Base-by-base conservation (phyloP, 2,329 filamentous ascomycete genomes). In the Scleromitrula shiraiana region DNA sequence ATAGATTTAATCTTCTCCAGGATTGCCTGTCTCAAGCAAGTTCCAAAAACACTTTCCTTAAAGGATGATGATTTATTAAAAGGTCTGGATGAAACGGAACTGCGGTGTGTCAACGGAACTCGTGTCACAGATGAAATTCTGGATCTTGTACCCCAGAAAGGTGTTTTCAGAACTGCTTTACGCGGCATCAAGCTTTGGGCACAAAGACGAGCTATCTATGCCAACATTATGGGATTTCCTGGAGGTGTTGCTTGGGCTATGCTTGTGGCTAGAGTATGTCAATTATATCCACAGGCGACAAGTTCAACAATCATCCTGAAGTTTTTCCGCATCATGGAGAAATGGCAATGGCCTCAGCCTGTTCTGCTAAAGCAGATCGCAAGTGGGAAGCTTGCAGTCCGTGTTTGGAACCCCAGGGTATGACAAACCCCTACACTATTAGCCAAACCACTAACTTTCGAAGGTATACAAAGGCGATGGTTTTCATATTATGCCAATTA, bases 231-330 rank as follows among this genome's bases (percentile, higher is more conserved):
- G 67, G 93, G 93, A 22, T 98, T 93, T 58, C 93, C 93, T 2
- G 93, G 93, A 59, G 93, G 93, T 68, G 90, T 98, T 33, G 93
- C 93, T 5, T 98, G 91, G 88, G 93, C 91, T 10, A 96, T 98
- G 85, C 77, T 98, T 62, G 90, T 97, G 23, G 93, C 93, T 43
- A 80, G 93, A 54, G 87, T 97, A 35, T 97, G 93, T 66, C 93
- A 98, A 67, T 77, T 98, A 14, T 98, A 97, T 61, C 93, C 93
- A 12, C 89, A 88, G 63, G 93, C 93, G 6, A 87, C 88, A 7
- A 86, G 87, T 15, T 88, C 90, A 1, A 85, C 89, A 20, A 83
- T 98, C 48, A 83, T 98, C 33, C 79, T 83, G 63, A 96, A 95
- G 65, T 97, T 98, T 73, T 98, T 97, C 68, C 77, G 85, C 57